Conservation (phyloP, 352 stramenopile genomes). For the Phytophthora litchii region DNA sequence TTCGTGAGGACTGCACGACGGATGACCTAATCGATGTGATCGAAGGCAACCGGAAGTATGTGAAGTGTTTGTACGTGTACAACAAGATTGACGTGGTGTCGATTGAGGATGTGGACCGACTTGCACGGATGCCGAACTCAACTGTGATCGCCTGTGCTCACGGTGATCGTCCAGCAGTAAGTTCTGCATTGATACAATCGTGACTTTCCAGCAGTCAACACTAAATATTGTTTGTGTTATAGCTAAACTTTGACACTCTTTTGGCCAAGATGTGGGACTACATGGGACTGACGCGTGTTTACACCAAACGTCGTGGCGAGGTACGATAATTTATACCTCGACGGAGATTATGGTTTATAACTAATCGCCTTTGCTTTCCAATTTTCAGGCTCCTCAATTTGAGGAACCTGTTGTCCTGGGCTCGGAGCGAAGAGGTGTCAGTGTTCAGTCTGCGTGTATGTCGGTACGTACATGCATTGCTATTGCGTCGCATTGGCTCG, state of each 20-base stretch:
- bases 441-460: constrained; percentile 79
- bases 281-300: constrained; percentile 90
- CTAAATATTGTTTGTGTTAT: constrained; percentile 28
- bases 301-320: constrained; percentile 89
- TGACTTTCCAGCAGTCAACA: neutral
- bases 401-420: constrained; percentile 84
- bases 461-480: constrained; percentile 61
- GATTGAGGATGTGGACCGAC: constrained; percentile 98
- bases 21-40: constrained; percentile 99
- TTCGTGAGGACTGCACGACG: constrained; percentile 96
- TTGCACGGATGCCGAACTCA: constrained; percentile 96
- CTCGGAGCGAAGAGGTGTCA: constrained; percentile 84
- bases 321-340: constrained; percentile 27
- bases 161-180: constrained; percentile 70
- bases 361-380: constrained; percentile 1
- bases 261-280: constrained; percentile 91
- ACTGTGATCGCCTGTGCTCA: constrained; percentile 96
- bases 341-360: neutral
- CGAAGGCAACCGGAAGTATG: constrained; percentile 99
- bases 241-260: constrained; percentile 97
- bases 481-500: constrained; percentile 1
- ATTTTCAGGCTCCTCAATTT: constrained; percentile 66
- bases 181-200: constrained; percentile 3
- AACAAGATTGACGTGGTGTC: constrained; percentile 99
- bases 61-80: constrained; percentile 99